Evolutionary conservation across 306 rosid genomes (phyloP).

Genomic region (Cyamopsis tetragonoloba): DNA sequence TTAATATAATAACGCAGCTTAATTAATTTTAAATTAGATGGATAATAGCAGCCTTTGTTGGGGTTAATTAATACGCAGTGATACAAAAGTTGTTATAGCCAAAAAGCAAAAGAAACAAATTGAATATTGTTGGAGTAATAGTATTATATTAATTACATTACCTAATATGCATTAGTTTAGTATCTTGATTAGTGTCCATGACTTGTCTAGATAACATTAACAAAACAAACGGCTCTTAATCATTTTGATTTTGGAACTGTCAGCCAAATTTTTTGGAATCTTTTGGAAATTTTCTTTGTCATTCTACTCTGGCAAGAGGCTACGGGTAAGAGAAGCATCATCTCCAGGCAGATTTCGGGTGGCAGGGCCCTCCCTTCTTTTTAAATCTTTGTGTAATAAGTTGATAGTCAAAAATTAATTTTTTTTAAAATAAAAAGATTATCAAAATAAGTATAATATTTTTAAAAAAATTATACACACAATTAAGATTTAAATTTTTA

Average conservation of each 20-base stretch:
- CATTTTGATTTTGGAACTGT: background rate
- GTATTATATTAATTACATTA: constrained; percentile 5
- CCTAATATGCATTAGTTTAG: constrained; percentile 37
- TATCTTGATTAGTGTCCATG: constrained; percentile 23
- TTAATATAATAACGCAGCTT: no score
- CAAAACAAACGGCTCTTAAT: constrained; percentile 14
- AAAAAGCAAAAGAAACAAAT: background rate
- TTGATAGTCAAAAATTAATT: no score
- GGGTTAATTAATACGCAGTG: background rate
- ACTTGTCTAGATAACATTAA: constrained; percentile 43
- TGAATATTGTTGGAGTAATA: background rate
- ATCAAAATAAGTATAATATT: no score
- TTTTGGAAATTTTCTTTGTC: constrained; percentile 7
- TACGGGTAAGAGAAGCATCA: constrained; percentile 14
- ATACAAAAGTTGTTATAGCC: constrained; percentile 4
- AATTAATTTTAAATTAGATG: no score
- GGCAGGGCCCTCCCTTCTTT: constrained; percentile 32
- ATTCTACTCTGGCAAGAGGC: constrained; percentile 33
- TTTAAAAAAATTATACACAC: no score
- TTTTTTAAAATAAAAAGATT: no score
- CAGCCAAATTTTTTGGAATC: constrained; percentile 8
- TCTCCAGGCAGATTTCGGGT: constrained; percentile 24
- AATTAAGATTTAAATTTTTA: no score
- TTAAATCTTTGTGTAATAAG: no score
- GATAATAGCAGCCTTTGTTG: background rate